Conservation (phyloP, 768 basidiomycete genomes). For the Leccinum uliginosum region DNA sequence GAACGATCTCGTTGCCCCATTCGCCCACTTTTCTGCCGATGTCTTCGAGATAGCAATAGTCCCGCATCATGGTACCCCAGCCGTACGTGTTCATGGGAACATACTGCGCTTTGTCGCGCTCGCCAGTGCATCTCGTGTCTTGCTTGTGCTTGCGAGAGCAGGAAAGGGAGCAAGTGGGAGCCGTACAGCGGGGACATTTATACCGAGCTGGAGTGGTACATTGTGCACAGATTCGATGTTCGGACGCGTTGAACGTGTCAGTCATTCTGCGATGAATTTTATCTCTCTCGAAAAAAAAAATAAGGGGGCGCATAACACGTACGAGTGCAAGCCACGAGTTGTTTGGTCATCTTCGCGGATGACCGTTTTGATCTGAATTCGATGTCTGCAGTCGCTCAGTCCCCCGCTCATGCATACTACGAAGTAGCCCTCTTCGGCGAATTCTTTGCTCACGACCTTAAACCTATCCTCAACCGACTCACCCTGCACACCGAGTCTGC, state of each 20-base stretch:
- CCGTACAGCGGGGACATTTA: conserved; percentile 73
- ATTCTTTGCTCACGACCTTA: conserved; percentile 73
- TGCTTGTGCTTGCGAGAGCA: conserved; percentile 72
- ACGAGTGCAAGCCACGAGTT: no score
- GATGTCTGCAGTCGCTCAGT: conserved; percentile 22
- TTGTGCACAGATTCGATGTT: conserved; percentile 39
- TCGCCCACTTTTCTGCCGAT: conserved; percentile 68
- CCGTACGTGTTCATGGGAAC: conserved; percentile 81
- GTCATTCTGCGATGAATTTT: conserved; percentile 10
- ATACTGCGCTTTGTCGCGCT: conserved; percentile 67
- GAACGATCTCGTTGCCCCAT: conserved; percentile 69
- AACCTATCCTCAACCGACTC: conserved; percentile 73
- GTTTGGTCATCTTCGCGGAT: not conserved
- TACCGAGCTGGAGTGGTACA: conserved; percentile 58
- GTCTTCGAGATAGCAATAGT: conserved; percentile 85
- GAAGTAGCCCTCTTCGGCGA: conserved; percentile 83
- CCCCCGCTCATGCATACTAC: conserved; percentile 60
- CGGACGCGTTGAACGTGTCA: not conserved
- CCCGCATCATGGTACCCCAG: conserved; percentile 86
- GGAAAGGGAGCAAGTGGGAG: conserved; percentile 66
- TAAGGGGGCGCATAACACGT: no score
- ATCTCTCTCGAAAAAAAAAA: no score
- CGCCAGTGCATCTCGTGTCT: conserved; percentile 57
- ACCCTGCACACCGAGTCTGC: conserved; percentile 80
- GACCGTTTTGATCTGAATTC: not conserved